Base-by-base conservation (phyloP, 495 filamentous ascomycete species). In the Lepidopterella palustris region DNA sequence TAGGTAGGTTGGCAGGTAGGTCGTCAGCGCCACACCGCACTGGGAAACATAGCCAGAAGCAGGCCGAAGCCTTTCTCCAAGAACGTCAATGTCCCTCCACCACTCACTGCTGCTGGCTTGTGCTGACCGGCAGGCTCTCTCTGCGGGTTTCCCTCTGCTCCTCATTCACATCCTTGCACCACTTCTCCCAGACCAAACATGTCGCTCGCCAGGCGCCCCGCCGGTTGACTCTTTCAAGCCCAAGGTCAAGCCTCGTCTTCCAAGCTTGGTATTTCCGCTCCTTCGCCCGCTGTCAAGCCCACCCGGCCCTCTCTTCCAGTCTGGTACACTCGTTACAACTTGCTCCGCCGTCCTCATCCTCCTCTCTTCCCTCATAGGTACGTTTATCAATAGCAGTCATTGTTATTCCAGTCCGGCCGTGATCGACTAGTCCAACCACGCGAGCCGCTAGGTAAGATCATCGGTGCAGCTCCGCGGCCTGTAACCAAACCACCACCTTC, bases 381-480 rank as follows among this genome's bases (percentile, higher is more conserved):
- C n/a, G n/a, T n/a, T n/a, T n/a, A n/a, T n/a, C n/a, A n/a, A n/a
- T n/a, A n/a, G n/a, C n/a, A n/a, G n/a, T n/a, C n/a, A n/a, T n/a
- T n/a, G 31, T 11, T 45, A 53, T 42, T 61, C 58, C 53, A 58
- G 27, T 52, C 55, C 54, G 54, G 54, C 26, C 35, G 32, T 47
- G 59, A 62, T 66, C 63, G 59, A 25, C 63, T 59, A 32, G 57
- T 26, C 57, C 59, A 26, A 42, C 54, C 63, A 62, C 59, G 59
- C 63, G 59, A 62, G 55, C 58, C 54, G 49, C 56, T 53, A 54
- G 63, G n/a, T 50, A 39, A 59, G 63, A 66, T 66, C 55, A 25
- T 65, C 62, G 31, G 31, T 58, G 52, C 61, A 60, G 51, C 23
- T 39, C 39, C 40, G 50, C 45, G 50, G 54, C 62, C 62, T 60